Conservation (phyloP, 768 basidiomycete species). For the Porphyrellus cyaneotinctus region DNA sequence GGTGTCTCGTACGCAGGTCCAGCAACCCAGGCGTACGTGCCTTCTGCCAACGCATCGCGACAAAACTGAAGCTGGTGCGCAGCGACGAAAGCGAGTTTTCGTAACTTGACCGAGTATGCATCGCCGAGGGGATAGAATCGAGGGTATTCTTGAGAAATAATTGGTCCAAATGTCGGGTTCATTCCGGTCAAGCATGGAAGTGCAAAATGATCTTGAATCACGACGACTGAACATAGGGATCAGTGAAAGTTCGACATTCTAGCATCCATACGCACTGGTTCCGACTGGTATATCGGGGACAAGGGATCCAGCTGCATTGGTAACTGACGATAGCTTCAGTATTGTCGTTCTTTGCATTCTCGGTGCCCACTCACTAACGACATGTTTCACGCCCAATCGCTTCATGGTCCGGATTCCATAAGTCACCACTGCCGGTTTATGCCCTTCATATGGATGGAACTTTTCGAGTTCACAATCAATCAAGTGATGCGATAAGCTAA, state of each 20-base stretch:
- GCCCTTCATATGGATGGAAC: constrained; percentile 88
- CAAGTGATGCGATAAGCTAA: background rate
- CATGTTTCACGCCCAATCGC: constrained; percentile 64
- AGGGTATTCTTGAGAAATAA: constrained; percentile 50
- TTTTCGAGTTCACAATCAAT: constrained; percentile 28
- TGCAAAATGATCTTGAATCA: constrained; percentile 80
- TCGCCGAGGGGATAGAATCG: constrained; percentile 84
- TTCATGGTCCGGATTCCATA: constrained; percentile 82
- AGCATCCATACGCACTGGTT: constrained; percentile 54
- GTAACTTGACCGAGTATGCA: constrained; percentile 70
- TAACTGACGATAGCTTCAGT: constrained; percentile 46
- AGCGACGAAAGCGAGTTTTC: constrained; percentile 70
- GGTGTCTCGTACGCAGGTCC: constrained; percentile 90
- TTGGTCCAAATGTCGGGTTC: constrained; percentile 78
- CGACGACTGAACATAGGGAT: constrained; percentile 54
- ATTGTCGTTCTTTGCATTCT: background rate
- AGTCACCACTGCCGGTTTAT: constrained; percentile 60
- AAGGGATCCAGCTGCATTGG: constrained; percentile 83
- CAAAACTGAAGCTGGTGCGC: constrained; percentile 57
- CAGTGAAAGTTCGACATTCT: constrained; percentile 1
- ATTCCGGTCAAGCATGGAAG: constrained; percentile 72
- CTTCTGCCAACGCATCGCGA: constrained; percentile 63
- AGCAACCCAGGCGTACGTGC: constrained; percentile 85
- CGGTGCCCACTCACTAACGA: constrained; percentile 57
- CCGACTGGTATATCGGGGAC: constrained; percentile 72